phyloP scores from a whole-genome alignment of 768 basidiomycete genomes.

The Podaxis carcinomalis region DNA sequence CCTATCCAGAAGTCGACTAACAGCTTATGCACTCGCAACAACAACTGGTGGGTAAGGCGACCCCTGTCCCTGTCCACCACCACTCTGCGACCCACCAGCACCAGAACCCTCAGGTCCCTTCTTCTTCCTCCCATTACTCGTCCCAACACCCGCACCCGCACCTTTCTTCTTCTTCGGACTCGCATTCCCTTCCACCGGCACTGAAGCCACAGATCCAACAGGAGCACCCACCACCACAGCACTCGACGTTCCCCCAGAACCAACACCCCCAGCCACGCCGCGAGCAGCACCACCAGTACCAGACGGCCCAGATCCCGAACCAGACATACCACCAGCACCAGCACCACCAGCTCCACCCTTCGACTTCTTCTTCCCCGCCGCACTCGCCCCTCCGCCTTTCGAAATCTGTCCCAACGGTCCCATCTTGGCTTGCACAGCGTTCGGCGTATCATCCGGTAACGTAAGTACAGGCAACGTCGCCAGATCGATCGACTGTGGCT shows the following conservation, averaged over 20 bases:
- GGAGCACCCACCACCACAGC: constrained; percentile 6
- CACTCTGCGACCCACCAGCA: constrained; percentile 5
- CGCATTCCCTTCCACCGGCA: neutral
- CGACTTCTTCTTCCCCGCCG: constrained; percentile 53
- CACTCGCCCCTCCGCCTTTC: constrained; percentile 40
- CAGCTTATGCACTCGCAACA: constrained; percentile 23
- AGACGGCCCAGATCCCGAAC: constrained; percentile 16
- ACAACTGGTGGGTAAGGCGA: constrained; percentile 23
- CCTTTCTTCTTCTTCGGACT: constrained; percentile 41
- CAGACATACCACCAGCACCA: constrained; percentile 17
- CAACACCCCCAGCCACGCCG: constrained; percentile 9
- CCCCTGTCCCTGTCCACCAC: constrained; percentile 15
- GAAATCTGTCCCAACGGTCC: constrained; percentile 77
- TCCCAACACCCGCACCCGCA: constrained; percentile 31
- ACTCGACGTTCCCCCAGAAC: constrained; percentile 14
- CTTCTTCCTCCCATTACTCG: constrained; percentile 47
- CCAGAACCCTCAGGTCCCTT: constrained; percentile 21
- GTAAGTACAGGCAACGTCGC: constrained; percentile 23
- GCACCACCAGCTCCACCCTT: constrained; percentile 11
- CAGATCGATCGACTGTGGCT: neutral
- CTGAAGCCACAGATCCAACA: neutral
- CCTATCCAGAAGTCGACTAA: neutral
- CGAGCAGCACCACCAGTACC: too few relatives aligned
- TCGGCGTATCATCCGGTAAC: constrained; percentile 64
- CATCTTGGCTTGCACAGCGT: constrained; percentile 59